Evolutionary conservation across 1,284 basidiomycete genomes (phyloP).

Genomic region (Cutaneotrichosporon sp.): DNA sequence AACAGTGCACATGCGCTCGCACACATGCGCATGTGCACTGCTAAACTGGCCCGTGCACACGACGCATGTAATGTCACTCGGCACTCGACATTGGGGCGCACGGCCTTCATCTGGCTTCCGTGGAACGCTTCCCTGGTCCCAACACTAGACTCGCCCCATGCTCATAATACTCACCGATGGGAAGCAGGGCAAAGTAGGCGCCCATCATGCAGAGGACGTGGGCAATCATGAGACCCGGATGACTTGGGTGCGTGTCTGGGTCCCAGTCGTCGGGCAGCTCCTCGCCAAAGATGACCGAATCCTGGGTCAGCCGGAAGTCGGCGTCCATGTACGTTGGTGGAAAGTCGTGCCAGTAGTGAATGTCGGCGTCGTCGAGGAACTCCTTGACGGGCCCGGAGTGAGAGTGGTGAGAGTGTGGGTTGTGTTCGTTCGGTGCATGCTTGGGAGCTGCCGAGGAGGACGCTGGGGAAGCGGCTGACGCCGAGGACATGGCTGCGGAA

Average conservation of each 20-base stretch:
- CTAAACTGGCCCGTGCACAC: no score
- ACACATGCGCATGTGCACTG: no score
- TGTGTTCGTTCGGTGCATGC: slow-evolving; percentile 13
- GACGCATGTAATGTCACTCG: no score
- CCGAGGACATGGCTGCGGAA: background rate
- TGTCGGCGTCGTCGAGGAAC: slow-evolving; percentile 31
- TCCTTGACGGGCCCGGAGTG: slow-evolving; percentile 28
- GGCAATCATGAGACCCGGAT: slow-evolving; percentile 28
- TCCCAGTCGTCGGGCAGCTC: slow-evolving; percentile 35
- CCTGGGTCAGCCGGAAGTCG: slow-evolving; percentile 34
- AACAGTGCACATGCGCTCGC: no score
- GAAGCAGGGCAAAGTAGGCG: slow-evolving; percentile 40
- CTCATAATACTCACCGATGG: slow-evolving; percentile 29
- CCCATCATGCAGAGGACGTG: slow-evolving; percentile 30
- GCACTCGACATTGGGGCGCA: no score
- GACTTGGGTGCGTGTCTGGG: slow-evolving; percentile 22
- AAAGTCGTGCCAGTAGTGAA: slow-evolving; percentile 36
- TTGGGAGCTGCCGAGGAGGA: background rate
- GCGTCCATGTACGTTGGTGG: slow-evolving; percentile 39
- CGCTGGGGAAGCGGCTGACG: background rate
- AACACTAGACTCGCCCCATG: background rate
- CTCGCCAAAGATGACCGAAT: slow-evolving; percentile 38
- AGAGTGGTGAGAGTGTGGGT: slow-evolving; percentile 25
- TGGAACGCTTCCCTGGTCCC: no score
- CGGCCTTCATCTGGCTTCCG: no score